Evolutionary conservation across 176 grass and related monocot genomes (phyloP), one percentile per base, ranked within the genome.

Genomic region (Zea luxurians): DNA sequence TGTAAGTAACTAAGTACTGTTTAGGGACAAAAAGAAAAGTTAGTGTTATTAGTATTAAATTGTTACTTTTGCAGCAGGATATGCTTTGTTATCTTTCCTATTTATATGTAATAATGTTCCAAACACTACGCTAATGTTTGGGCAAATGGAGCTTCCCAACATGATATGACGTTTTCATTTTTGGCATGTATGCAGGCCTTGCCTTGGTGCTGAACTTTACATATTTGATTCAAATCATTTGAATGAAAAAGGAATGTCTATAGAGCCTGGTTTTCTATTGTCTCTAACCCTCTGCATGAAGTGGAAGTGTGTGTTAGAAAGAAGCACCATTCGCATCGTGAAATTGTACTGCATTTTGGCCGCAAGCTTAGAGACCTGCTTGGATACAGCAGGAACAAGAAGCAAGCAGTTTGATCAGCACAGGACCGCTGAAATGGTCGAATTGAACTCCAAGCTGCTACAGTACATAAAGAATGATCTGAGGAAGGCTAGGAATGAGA

Each of bases 281-380:
- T 89, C 84, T 69, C 59, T 97, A 48, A 93, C 82, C 68, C 79
- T 97, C 35, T 90, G 91, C 77, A 86, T 96, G 80, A 82, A 89
- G 37, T 84, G 90, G 77, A 96, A 89, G 74, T 77, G 82, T 53
- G 20, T 85, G 64, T 10, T 84, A 57, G 49, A 77, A 37, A 71
- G 74, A 69, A 75, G 42, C 34, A 8, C 40, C 60, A 76, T 65
- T 64, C 82, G 54, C 47, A 48, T 79, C 3, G 40, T 78, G 2
- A 83, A 91, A 75, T 37, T 96, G 16, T 91, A 92, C 52, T 89
- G 87, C 66, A 83, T 96, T 83, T 64, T 92, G 55, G 79, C 78
- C 13, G 47, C 85, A 72, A 87, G 44, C 44, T 73, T 65, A 52
- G 58, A 73, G 60, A 57, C 71, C 17, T 49, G 48, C 79, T 66